These are phyloP conservation scores for Candida chilensis DNA, from an alignment of 805 yeast genomes.

Conservation along the genomic window DNA sequence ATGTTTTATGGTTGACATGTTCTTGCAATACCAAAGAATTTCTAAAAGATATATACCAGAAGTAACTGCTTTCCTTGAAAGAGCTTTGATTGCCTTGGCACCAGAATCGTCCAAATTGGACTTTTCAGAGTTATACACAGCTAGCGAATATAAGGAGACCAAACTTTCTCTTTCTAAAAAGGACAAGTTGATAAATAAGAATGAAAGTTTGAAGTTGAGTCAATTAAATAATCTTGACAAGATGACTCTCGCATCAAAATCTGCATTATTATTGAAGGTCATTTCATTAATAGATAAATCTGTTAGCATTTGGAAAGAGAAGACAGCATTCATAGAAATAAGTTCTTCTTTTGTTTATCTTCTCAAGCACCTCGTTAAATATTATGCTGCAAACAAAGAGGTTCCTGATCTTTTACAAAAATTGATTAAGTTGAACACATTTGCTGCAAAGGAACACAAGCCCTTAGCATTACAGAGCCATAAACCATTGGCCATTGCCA, in stretches of 20 bases:
- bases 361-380: conserved; percentile 26
- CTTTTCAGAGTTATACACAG: not conserved
- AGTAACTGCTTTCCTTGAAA: conserved; percentile 47
- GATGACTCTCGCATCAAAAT: conserved; percentile 9
- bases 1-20: conserved; percentile 52
- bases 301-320: conserved; percentile 48
- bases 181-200: conserved; percentile 1
- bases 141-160: conserved; percentile 2
- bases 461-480: conserved; percentile 82
- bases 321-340: conserved; percentile 53
- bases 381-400: conserved; percentile 19
- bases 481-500: conserved; percentile 74
- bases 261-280: conserved; percentile 22
- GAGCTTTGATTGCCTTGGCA: conserved; percentile 33
- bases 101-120: conserved; percentile 20
- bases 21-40: conserved; percentile 65
- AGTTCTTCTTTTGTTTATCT: conserved; percentile 34
- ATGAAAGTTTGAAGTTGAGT: not conserved
- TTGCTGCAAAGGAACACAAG: conserved; percentile 38
- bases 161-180: conserved; percentile 9
- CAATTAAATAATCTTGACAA: conserved; percentile 2
- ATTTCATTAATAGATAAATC: conserved; percentile 19
- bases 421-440: conserved; percentile 37
- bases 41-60: conserved; percentile 85
- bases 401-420: conserved; percentile 29